These are phyloP conservation scores for Emericellopsis terricola DNA, from an alignment of 495 filamentous ascomycete species.

Conservation along the genomic window DNA sequence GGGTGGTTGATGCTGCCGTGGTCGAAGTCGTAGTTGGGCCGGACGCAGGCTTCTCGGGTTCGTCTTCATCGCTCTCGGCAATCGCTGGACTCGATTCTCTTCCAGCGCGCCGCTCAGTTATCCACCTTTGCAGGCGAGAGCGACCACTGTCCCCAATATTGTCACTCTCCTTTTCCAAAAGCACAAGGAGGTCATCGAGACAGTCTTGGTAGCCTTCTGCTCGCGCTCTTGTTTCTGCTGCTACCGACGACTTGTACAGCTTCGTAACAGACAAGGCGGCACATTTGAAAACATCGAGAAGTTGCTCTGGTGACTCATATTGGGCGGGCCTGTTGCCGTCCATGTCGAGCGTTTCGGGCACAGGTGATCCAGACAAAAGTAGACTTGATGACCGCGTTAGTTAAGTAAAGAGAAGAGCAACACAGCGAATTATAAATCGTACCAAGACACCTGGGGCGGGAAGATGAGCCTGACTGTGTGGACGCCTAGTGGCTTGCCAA, in stretches of 20 bases:
- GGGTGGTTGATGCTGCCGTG: conserved; percentile 18
- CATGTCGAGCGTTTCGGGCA: too few relatives aligned
- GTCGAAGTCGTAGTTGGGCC: conserved; percentile 38
- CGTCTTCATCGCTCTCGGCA: conserved; percentile 55
- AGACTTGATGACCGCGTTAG: too few relatives aligned
- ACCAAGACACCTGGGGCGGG: too few relatives aligned
- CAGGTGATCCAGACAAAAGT: too few relatives aligned
- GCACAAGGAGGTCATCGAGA: conserved; percentile 69
- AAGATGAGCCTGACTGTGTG: too few relatives aligned
- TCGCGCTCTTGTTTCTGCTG: conserved; percentile 54
- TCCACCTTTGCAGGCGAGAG: conserved; percentile 69
- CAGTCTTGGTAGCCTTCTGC: conserved; percentile 83
- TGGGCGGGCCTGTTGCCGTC: neutral
- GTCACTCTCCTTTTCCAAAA: conserved; percentile 66
- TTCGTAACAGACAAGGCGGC: conserved; percentile 91
- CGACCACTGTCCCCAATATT: conserved; percentile 66
- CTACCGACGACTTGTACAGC: conserved; percentile 78
- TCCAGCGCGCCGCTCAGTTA: conserved; percentile 56
- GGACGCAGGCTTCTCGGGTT: conserved; percentile 42
- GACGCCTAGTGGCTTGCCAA: too few relatives aligned
- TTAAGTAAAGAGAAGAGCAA: too few relatives aligned
- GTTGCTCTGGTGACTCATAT: conserved; percentile 51
- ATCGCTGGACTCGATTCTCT: conserved; percentile 22
- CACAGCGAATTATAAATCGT: too few relatives aligned
- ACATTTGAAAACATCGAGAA: conserved; percentile 76